A percentile compares a stretch with the other conserved stretches of the same genome.
These are phyloP conservation scores for Euphorbia peplus DNA, from an alignment of 345 rosid genomes.

Conservation along the genomic window DNA sequence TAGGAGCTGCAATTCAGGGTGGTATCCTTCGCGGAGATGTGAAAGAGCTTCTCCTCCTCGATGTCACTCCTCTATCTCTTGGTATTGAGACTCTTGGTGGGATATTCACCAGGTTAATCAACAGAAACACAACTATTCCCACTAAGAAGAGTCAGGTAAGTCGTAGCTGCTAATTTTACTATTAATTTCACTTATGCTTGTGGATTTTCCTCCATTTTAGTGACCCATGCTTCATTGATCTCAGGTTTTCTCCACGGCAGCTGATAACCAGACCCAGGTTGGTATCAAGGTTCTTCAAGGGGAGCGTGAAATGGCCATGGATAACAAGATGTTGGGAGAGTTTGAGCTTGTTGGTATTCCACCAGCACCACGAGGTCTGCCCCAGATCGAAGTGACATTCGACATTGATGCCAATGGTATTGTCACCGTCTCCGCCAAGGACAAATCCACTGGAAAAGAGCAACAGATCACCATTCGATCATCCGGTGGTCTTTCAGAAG, in stretches of 20 bases:
- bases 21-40: conserved; percentile 37
- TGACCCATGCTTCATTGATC: background rate
- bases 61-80: conserved; percentile 32
- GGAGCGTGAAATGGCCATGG: conserved; percentile 28
- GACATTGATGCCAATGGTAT: conserved; percentile 41
- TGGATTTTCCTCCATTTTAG: background rate
- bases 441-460: conserved; percentile 28
- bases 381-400: conserved; percentile 35
- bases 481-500: conserved; percentile 33
- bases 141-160: conserved; percentile 34
- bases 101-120: conserved; percentile 29
- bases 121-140: conserved; percentile 31
- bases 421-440: conserved; percentile 39
- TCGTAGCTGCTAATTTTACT: background rate
- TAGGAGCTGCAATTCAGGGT: conserved; percentile 39
- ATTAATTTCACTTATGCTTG: background rate
- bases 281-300: conserved; percentile 30
- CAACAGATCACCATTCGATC: conserved; percentile 35
- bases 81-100: conserved; percentile 38
- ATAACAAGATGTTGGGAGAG: conserved; percentile 29
- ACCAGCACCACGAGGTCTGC: conserved; percentile 29
- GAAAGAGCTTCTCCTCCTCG: conserved; percentile 31
- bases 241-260: conserved; percentile 29
- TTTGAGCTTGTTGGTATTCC: conserved; percentile 28
- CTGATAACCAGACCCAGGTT: conserved; percentile 33